These are phyloP conservation scores for Serendipita vermifera DNA, from an alignment of 768 basidiomycete genomes.

Conservation along the genomic window DNA sequence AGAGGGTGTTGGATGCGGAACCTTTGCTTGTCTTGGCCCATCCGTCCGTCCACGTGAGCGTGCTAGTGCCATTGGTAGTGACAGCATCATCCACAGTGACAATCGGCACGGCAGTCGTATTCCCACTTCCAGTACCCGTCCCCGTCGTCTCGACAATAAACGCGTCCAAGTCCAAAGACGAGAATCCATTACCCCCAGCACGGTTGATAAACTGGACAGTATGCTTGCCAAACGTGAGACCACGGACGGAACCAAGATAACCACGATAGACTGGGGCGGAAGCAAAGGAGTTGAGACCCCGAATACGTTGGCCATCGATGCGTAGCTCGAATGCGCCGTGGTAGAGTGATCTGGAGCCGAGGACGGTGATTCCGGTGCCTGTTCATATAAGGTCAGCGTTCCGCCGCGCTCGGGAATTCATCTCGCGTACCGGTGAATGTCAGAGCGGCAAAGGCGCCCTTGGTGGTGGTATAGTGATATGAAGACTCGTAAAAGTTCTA, in stretches of 20 bases:
- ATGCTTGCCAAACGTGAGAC: not conserved
- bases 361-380: conserved; percentile 2
- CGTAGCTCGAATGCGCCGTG: not conserved
- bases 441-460: not conserved
- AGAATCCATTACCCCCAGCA: not conserved
- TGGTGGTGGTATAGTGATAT: not conserved
- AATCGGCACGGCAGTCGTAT: not conserved
- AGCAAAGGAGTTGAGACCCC: not conserved
- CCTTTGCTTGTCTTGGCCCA: not conserved
- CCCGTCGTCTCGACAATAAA: not conserved
- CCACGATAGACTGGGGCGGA: not conserved
- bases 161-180: conserved; percentile 1
- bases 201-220: not conserved
- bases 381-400: too few species aligned
- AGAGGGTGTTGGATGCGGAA: not conserved
- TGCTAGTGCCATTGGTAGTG: not conserved
- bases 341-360: not conserved
- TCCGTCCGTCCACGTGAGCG: not conserved
- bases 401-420: too few species aligned
- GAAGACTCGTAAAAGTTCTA: not conserved
- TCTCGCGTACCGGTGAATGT: not conserved
- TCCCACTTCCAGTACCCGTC: not conserved
- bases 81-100: not conserved
- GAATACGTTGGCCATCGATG: not conserved
- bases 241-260: not conserved